These are phyloP conservation scores for Drechmeria coniospora DNA, from an alignment of 2,329 filamentous ascomycete species.

Conservation along the genomic window DNA sequence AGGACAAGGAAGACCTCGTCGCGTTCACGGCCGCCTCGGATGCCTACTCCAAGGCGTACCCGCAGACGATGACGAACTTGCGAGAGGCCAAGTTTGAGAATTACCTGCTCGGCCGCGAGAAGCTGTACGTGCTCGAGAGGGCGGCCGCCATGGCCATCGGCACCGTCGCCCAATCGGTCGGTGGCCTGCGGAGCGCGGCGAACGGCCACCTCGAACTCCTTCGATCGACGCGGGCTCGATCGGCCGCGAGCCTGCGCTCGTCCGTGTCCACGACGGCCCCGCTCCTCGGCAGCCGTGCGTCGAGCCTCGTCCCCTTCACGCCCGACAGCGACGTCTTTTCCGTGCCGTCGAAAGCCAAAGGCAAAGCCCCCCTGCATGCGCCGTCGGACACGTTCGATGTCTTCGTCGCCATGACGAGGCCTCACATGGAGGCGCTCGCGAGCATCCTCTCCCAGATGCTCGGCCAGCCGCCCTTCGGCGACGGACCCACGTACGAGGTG, in stretches of 20 bases:
- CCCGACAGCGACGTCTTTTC: background rate
- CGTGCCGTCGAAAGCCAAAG: slow-evolving; percentile 16
- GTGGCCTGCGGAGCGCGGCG: slow-evolving; percentile 72
- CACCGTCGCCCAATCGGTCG: slow-evolving; percentile 67
- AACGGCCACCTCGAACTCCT: slow-evolving; percentile 72
- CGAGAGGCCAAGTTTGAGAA: slow-evolving; percentile 76
- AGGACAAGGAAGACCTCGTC: slow-evolving; percentile 44
- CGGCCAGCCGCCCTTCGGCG: slow-evolving; percentile 59
- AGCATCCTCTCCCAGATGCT: slow-evolving; percentile 73
- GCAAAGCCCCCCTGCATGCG: slow-evolving; percentile 14
- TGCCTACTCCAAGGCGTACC: slow-evolving; percentile 42
- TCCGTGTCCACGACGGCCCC: background rate
- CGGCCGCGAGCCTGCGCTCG: background rate
- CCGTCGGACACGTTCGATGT: slow-evolving; percentile 65
- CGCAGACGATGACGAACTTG: slow-evolving; percentile 55
- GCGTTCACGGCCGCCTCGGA: slow-evolving; percentile 42
- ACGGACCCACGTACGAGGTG: slow-evolving; percentile 26
- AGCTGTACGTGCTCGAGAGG: slow-evolving; percentile 59
- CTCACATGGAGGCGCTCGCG: slow-evolving; percentile 79
- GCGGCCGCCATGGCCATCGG: slow-evolving; percentile 68
- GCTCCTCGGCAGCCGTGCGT: background rate
- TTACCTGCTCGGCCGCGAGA: slow-evolving; percentile 60
- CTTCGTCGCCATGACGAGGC: slow-evolving; percentile 73
- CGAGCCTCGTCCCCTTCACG: background rate
- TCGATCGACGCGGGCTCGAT: slow-evolving; percentile 33